phyloP scores from a whole-genome alignment of 2,329 filamentous ascomycete species.

The Apiospora koreana region DNA sequence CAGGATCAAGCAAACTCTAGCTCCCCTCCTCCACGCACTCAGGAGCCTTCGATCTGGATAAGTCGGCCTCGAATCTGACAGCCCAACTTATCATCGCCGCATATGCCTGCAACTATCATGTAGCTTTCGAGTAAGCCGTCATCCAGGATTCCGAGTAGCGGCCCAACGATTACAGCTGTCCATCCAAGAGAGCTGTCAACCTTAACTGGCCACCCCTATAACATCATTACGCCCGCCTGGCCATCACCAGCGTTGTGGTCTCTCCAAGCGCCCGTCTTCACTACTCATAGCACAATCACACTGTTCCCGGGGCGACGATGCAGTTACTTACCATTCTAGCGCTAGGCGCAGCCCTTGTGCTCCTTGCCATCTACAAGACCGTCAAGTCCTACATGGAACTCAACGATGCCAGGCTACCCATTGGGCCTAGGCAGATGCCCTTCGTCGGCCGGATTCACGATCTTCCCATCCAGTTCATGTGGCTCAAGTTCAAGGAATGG shows the following conservation, averaged over 20 bases:
- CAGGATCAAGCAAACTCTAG: conserved; percentile 1
- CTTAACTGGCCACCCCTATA: background rate
- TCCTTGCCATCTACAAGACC: conserved; percentile 25
- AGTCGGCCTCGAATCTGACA: background rate
- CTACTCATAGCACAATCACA: background rate
- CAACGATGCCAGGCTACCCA: conserved; percentile 31
- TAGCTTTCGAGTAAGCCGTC: background rate
- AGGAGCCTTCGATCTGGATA: background rate
- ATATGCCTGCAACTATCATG: background rate
- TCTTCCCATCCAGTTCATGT: conserved; percentile 49
- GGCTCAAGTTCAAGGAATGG: conserved; percentile 53
- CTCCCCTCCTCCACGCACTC: background rate
- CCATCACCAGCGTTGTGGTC: background rate
- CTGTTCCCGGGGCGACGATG: conserved; percentile 22
- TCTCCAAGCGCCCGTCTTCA: background rate
- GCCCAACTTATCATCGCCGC: background rate
- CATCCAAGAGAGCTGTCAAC: background rate
- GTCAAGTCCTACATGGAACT: conserved; percentile 30
- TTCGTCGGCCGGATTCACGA: conserved; percentile 45
- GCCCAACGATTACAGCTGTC: conserved; percentile 6
- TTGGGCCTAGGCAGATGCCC: conserved; percentile 35
- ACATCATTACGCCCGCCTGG: background rate
- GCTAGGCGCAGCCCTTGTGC: conserved; percentile 23
- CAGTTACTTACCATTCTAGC: conserved; percentile 27
- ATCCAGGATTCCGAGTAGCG: background rate